Conservation (phyloP, 352 stramenopile genomes). For the Pythium aquatile region DNA sequence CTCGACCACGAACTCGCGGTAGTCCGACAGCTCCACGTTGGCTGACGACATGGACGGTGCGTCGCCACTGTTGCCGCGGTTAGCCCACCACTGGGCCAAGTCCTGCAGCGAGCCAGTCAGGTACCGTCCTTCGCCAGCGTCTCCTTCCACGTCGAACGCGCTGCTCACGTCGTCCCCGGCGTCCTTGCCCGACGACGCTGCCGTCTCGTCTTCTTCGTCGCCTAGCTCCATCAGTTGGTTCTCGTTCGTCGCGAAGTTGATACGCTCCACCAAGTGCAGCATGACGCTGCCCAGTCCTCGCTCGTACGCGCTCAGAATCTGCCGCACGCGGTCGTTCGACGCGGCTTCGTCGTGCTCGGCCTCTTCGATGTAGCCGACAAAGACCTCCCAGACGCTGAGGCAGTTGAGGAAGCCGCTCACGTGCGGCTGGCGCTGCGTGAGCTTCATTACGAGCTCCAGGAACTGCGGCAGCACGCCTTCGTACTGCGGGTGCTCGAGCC, state of each 20-base stretch:
- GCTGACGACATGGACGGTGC: conserved; percentile 32
- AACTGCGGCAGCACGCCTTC: conserved; percentile 43
- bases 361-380: conserved; percentile 81
- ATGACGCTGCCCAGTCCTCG: conserved; percentile 70
- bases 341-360: conserved; percentile 66
- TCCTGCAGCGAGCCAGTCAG: conserved; percentile 66
- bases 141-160: conserved; percentile 35
- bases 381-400: conserved; percentile 78
- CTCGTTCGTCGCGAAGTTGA: conserved; percentile 64
- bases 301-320: conserved; percentile 65
- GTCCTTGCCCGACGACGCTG: conserved; percentile 22
- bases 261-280: conserved; percentile 70
- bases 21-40: conserved; percentile 35
- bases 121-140: conserved; percentile 30
- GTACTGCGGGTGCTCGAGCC: conserved; percentile 60
- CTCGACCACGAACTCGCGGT: conserved; percentile 34
- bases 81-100: conserved; percentile 58
- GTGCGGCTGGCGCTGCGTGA: conserved; percentile 73
- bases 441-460: conserved; percentile 55
- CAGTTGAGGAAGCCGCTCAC: conserved; percentile 77
- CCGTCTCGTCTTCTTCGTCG: conserved; percentile 34
- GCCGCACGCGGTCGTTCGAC: conserved; percentile 44
- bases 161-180: conserved; percentile 38
- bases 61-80: conserved; percentile 32
- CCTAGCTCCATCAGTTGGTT: conserved; percentile 63